phyloP scores from a whole-genome alignment of 495 filamentous ascomycete species.

The Astrocystis sublimbata region DNA sequence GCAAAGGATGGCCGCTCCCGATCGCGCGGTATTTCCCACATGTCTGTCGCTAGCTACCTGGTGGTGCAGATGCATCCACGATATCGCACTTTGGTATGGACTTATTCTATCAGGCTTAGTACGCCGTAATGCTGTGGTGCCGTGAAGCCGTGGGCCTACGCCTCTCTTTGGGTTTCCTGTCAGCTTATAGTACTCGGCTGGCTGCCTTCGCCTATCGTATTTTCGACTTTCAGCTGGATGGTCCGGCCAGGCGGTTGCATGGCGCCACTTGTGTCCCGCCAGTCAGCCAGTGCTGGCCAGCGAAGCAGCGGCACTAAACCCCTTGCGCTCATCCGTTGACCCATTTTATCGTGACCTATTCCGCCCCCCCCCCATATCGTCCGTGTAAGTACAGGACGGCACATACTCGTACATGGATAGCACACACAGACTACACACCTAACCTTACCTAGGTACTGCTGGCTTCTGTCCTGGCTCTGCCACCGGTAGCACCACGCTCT shows the following conservation, averaged over 20 bases:
- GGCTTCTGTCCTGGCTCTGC: no score
- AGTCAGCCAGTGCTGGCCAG: neutral
- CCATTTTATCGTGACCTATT: neutral
- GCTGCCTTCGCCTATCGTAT: neutral
- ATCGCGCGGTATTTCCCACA: no score
- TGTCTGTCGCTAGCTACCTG: no score
- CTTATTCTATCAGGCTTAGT: no score
- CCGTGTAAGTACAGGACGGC: no score
- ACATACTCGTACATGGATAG: neutral
- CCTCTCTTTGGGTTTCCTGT: neutral
- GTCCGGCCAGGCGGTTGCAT: neutral
- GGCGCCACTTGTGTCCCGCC: neutral
- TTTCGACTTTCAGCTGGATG: constrained; percentile 9
- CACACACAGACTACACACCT: neutral
- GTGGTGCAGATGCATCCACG: no score
- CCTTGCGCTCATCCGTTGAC: neutral
- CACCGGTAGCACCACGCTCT: neutral
- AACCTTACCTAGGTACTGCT: no score
- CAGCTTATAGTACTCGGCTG: neutral
- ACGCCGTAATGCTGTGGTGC: no score
- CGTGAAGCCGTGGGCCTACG: neutral
- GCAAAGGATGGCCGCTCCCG: no score
- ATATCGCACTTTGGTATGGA: no score
- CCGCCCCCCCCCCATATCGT: no score
- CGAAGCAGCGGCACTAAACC: neutral